phyloP scores from a whole-genome alignment of 2,329 filamentous ascomycete species.

The Emergomyces pasteurianus region DNA sequence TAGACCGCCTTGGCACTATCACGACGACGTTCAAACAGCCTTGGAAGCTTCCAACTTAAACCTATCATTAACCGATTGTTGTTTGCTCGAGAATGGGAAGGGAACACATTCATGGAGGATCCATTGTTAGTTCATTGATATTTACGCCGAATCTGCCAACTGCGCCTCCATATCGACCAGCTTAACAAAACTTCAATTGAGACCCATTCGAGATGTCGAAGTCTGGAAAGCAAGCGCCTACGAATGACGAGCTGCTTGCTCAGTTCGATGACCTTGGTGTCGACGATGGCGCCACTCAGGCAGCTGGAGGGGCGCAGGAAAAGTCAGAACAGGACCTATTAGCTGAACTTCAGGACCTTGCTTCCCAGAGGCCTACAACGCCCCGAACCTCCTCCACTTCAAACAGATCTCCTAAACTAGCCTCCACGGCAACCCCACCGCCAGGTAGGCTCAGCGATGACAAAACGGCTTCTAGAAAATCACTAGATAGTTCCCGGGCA shows the following conservation, averaged over 20 bases:
- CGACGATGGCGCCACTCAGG: constrained; percentile 15
- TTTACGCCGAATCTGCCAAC: background rate
- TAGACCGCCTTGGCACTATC: background rate
- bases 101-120: background rate
- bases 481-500: constrained; percentile 62
- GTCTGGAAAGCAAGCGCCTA: constrained; percentile 19
- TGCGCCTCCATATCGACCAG: background rate
- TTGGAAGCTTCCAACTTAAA: background rate
- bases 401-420: constrained; percentile 42
- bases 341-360: constrained; percentile 75
- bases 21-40: background rate
- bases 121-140: background rate
- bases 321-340: constrained; percentile 59
- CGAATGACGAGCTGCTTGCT: constrained; percentile 39
- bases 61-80: background rate
- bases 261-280: constrained; percentile 38
- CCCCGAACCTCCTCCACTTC: constrained; percentile 49
- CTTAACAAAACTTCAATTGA: background rate
- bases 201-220: constrained; percentile 20
- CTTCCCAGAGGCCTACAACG: constrained; percentile 64
- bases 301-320: constrained; percentile 5
- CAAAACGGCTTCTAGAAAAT: constrained; percentile 51
- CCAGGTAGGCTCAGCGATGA: constrained; percentile 54
- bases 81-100: background rate
- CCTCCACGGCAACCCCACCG: constrained; percentile 39